These are phyloP conservation scores for Nicotiana tomentosiformis DNA, from an alignment of 257 asterid species.

Conservation along the genomic window DNA sequence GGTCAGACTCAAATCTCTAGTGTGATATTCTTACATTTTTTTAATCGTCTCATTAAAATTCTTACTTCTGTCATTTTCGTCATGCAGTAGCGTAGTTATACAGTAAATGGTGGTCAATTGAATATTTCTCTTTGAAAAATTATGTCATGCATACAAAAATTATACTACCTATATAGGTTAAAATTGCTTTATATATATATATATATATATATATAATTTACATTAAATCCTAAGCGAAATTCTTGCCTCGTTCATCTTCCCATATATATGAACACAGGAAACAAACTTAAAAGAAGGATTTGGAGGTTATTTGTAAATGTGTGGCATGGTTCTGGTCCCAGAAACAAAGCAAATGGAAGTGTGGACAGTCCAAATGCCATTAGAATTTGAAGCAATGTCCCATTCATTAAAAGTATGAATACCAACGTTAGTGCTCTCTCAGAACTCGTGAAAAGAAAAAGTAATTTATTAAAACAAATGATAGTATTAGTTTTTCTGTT, in stretches of 20 bases:
- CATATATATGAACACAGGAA: neutral
- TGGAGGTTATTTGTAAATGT: neutral
- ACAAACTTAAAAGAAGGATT: neutral
- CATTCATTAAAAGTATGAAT: constrained; percentile 3
- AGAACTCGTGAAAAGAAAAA: neutral
- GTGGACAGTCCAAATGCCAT: neutral
- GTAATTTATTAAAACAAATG: neutral
- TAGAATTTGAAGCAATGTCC: neutral
- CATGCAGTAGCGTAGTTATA: too few relatives aligned
- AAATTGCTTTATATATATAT: too few relatives aligned
- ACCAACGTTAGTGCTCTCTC: constrained; percentile 2
- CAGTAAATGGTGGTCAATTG: too few relatives aligned
- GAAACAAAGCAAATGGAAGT: neutral
- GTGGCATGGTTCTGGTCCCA: constrained; percentile 8
- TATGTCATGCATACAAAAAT: too few relatives aligned
- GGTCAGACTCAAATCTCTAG: too few relatives aligned
- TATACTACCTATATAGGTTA: too few relatives aligned
- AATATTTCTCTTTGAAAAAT: too few relatives aligned
- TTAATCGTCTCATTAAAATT: too few relatives aligned
- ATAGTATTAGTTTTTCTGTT: neutral
- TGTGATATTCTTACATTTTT: too few relatives aligned
- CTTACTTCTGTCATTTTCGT: too few relatives aligned
- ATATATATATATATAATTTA: too few relatives aligned
- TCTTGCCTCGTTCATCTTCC: neutral
- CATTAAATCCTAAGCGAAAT: too few relatives aligned